These are phyloP conservation scores for Neodidymelliopsis sp. DNA, from an alignment of 2,329 filamentous ascomycete species.

Conservation along the genomic window DNA sequence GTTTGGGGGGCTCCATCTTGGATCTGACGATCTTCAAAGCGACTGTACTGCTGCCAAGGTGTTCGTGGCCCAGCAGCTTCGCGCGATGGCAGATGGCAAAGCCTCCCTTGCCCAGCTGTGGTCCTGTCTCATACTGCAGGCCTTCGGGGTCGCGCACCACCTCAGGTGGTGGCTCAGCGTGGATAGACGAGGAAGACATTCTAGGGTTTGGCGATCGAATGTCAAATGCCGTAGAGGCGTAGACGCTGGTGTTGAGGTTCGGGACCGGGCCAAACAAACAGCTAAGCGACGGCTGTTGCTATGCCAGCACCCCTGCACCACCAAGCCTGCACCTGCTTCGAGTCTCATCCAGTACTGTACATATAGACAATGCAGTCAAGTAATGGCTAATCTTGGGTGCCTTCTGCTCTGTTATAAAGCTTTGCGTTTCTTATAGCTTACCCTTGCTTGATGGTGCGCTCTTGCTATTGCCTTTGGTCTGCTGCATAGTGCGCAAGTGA, in stretches of 20 bases:
- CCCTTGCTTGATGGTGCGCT: too few species aligned
- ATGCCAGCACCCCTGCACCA: constrained; percentile 14
- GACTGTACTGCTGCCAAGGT: constrained; percentile 69
- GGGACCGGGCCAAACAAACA: constrained; percentile 24
- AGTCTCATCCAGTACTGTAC: constrained; percentile 1
- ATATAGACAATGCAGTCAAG: too few species aligned
- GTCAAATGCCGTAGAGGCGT: constrained; percentile 30
- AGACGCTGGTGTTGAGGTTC: constrained; percentile 35
- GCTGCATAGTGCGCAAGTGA: constrained; percentile 16
- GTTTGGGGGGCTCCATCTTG: constrained; percentile 78
- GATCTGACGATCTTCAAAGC: constrained; percentile 86
- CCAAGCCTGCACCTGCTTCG: constrained; percentile 5
- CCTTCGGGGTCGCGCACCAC: constrained; percentile 74
- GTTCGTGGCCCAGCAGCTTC: constrained; percentile 63
- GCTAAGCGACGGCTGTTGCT: constrained; percentile 3
- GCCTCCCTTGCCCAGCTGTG: constrained; percentile 79
- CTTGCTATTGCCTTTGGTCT: constrained; percentile 1
- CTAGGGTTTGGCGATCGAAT: constrained; percentile 28
- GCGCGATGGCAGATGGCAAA: constrained; percentile 84
- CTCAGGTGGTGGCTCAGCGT: constrained; percentile 59
- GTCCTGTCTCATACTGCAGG: constrained; percentile 75
- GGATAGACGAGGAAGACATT: constrained; percentile 56
- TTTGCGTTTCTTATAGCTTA: too few species aligned
- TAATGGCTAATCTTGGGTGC: too few species aligned
- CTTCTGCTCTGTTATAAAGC: too few species aligned